Base-by-base conservation (phyloP, 495 filamentous ascomycete species). In the Aspergillus carlsbadensis region DNA sequence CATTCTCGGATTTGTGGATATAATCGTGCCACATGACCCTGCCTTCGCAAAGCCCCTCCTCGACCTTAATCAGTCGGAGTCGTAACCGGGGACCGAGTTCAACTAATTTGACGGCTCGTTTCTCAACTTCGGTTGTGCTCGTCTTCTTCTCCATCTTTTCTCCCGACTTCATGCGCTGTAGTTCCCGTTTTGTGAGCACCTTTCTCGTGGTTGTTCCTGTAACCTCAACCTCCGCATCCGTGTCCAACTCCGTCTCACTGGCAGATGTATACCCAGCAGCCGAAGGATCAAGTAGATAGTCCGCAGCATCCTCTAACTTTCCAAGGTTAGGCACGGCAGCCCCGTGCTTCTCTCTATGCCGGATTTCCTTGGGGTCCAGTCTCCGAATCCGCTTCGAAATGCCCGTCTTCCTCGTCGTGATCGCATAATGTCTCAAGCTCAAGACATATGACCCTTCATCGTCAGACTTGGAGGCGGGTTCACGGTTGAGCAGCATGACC, bases 11-110 rank as follows among this genome's bases (percentile, higher is more conserved):
- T 78, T 98, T 99, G 62, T 81, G 80, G 52, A 96, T 81, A 63
- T 87, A 94, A 64, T 96, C 91, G 72, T 99, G 95, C 94, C 95
- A 98, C 88, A 99, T 89, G 33, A 96, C 81, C 72, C 90, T 92
- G 36, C 94, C 94, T 31, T 84, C 81, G 65, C 92, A 97, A 11
- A 98, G 70, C 14, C 92, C 95, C 59, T 98, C 95, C 68, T 99
- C 94, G 10, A 99, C 92, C 73, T 99, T 98, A 49, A 88, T 87
- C 82, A 99, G 81, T 39, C 93, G 83, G 31, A 99, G 72, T 62
- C 82, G 87, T 87, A 99, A 83, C 49, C 94, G 86, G 3, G 94
- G 94, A 0, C 94, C 94, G 8, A 98, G 75, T 69, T 99, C 94
- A 3, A 95, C 85, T 21, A 98, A 74, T 67, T 94, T 97, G 8